phyloP scores from a whole-genome alignment of 495 filamentous ascomycete species.

The Lindgomyces ingoldianus region DNA sequence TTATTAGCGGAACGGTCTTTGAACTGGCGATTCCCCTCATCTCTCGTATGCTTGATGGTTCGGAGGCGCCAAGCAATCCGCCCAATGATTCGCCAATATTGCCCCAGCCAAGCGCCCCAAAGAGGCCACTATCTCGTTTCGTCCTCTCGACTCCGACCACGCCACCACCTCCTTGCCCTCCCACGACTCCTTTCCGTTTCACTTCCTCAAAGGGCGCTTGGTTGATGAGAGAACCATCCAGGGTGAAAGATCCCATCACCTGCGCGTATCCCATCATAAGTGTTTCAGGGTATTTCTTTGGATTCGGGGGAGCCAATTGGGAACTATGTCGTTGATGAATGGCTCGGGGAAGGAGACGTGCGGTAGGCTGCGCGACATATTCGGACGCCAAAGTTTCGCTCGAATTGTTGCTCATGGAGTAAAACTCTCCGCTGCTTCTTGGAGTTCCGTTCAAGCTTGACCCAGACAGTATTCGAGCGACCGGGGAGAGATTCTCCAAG shows the following conservation, averaged over 20 bases:
- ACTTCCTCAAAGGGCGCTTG: constrained; percentile 91
- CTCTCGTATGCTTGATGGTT: constrained; percentile 88
- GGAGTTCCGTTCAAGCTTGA: constrained; percentile 69
- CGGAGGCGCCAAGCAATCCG: constrained; percentile 78
- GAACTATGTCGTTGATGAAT: constrained; percentile 66
- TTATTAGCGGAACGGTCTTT: constrained; percentile 82
- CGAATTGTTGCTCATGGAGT: constrained; percentile 89
- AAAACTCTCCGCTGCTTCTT: constrained; percentile 91
- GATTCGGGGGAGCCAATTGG: constrained; percentile 51
- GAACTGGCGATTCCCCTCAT: constrained; percentile 82
- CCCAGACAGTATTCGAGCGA: constrained; percentile 73
- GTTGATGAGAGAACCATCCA: constrained; percentile 90
- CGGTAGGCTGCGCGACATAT: constrained; percentile 68
- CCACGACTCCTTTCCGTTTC: constrained; percentile 88
- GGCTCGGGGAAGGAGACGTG: constrained; percentile 50
- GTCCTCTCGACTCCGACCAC: constrained; percentile 76
- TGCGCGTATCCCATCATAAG: constrained; percentile 99
- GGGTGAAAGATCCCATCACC: constrained; percentile 84
- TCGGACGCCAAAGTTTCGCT: constrained; percentile 91
- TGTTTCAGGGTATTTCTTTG: constrained; percentile 62
- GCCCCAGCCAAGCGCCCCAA: constrained; percentile 85
- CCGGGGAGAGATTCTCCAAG: constrained; percentile 48
- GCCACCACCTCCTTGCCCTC: constrained; percentile 76
- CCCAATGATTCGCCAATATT: constrained; percentile 84
- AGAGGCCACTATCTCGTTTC: constrained; percentile 75